Conservation (phyloP, 2,329 filamentous ascomycete genomes). For the Exophiala sp. region DNA sequence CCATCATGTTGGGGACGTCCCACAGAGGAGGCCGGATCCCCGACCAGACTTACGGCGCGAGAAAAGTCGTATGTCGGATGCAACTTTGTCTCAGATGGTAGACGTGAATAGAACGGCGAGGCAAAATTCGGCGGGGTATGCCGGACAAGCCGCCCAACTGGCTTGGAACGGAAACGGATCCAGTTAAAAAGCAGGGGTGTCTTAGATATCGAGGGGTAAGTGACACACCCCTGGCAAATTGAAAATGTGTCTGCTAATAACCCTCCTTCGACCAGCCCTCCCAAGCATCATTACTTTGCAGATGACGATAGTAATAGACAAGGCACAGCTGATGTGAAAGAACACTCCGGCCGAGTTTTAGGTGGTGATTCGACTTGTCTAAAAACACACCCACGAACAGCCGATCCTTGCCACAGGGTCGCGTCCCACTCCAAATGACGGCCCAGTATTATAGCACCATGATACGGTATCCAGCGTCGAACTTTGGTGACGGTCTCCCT, state of each 20-base stretch:
- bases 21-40: slow-evolving; percentile 66
- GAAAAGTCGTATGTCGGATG: slow-evolving; percentile 77
- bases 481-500: slow-evolving; percentile 61
- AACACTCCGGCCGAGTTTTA: neutral
- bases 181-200: slow-evolving; percentile 34
- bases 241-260: slow-evolving; percentile 26
- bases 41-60: slow-evolving; percentile 75
- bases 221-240: slow-evolving; percentile 26
- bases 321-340: slow-evolving; percentile 19
- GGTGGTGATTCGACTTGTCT: too few relatives aligned
- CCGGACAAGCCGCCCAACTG: slow-evolving; percentile 38
- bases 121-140: slow-evolving; percentile 36
- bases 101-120: slow-evolving; percentile 55
- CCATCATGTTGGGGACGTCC: slow-evolving; percentile 68
- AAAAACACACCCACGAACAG: slow-evolving; percentile 33
- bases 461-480: slow-evolving; percentile 21
- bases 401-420: slow-evolving; percentile 49
- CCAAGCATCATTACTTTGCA: slow-evolving; percentile 30
- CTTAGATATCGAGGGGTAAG: slow-evolving; percentile 37
- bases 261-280: slow-evolving; percentile 1
- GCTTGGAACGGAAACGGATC: slow-evolving; percentile 38
- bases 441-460: slow-evolving; percentile 34
- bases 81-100: slow-evolving; percentile 75
- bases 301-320: slow-evolving; percentile 17
- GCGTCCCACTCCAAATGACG: slow-evolving; percentile 29